Evolutionary conservation across 345 rosid genomes (phyloP).

Genomic region (Eucalyptus tenuipes): DNA sequence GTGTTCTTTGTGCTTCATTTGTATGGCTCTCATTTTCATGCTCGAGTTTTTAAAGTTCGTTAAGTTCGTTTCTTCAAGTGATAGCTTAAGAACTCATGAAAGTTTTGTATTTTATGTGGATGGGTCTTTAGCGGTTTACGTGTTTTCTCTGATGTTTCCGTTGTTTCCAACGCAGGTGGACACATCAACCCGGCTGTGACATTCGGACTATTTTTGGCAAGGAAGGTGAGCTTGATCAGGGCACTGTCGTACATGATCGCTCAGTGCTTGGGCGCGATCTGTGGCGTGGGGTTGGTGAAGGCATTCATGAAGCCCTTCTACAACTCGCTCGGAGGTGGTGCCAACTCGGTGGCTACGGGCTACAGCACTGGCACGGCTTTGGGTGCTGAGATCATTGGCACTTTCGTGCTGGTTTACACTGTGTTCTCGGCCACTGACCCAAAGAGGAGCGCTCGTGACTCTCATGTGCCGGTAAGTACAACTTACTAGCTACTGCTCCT

Average conservation of each 20-base stretch:
- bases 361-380: conserved; percentile 61
- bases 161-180: conserved; percentile 31
- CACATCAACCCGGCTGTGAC: conserved; percentile 70
- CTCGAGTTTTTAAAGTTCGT: neutral
- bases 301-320: conserved; percentile 58
- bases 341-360: conserved; percentile 38
- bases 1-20: neutral
- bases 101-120: neutral
- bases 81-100: neutral
- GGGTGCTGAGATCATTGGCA: conserved; percentile 81
- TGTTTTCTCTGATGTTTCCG: neutral
- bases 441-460: conserved; percentile 80
- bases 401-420: conserved; percentile 66
- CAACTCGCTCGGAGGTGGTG: conserved; percentile 55
- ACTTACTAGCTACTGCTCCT: neutral
- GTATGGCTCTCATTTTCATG: neutral
- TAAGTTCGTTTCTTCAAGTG: neutral
- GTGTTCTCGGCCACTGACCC: conserved; percentile 90
- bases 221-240: conserved; percentile 59
- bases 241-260: conserved; percentile 72
- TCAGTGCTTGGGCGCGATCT: conserved; percentile 71
- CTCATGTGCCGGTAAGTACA: conserved; percentile 61
- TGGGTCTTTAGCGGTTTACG: neutral
- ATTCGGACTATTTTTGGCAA: conserved; percentile 52
- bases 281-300: conserved; percentile 77